phyloP scores from a whole-genome alignment of 2,329 filamentous ascomycete species.

The Escovopsis weberi region DNA sequence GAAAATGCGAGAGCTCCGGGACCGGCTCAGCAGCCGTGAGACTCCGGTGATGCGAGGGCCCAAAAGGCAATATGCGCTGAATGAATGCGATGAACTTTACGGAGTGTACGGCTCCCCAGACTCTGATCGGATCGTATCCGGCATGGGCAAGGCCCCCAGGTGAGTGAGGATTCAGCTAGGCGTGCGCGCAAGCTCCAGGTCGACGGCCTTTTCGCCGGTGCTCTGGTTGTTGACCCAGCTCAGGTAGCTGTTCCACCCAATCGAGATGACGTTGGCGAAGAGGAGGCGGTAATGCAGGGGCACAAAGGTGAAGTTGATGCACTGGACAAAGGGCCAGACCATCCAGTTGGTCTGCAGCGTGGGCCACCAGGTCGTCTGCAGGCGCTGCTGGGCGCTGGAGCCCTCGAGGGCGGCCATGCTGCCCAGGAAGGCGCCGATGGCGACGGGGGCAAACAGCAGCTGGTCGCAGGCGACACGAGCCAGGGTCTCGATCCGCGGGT shows the following conservation, averaged over 20 bases:
- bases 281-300: constrained; percentile 72
- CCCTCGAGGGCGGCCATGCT: constrained; percentile 79
- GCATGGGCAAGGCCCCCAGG: too few species aligned
- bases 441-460: constrained; percentile 66
- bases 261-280: constrained; percentile 69
- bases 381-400: constrained; percentile 43
- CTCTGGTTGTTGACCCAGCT: constrained; percentile 43
- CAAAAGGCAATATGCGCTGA: too few species aligned
- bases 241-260: constrained; percentile 52
- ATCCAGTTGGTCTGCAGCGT: constrained; percentile 74
- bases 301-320: constrained; percentile 75
- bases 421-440: constrained; percentile 67
- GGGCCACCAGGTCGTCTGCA: constrained; percentile 53
- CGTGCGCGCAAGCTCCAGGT: neutral
- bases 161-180: neutral
- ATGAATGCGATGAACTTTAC: too few species aligned
- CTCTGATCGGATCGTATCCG: too few species aligned
- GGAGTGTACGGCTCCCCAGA: too few species aligned
- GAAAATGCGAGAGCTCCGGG: neutral
- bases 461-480: constrained; percentile 74
- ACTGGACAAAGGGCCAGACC: constrained; percentile 77
- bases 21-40: too few species aligned
- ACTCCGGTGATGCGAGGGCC: too few species aligned
- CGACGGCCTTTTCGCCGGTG: constrained; percentile 1
- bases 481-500: constrained; percentile 53